phyloP scores from a whole-genome alignment of 352 stramenopile species.

The Globisporangium emineosum region DNA sequence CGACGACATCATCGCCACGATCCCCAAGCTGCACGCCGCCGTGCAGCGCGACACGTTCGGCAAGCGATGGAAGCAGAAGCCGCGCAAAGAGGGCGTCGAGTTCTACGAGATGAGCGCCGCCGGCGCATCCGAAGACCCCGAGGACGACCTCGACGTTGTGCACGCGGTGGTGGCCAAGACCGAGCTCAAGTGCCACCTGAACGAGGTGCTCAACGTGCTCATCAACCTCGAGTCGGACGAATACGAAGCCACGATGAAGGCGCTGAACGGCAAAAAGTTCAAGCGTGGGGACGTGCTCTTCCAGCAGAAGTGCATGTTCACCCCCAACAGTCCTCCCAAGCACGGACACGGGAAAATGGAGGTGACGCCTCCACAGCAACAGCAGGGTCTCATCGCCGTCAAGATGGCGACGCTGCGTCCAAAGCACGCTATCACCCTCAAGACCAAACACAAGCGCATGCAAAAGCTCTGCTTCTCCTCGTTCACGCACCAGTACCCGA shows the following conservation, averaged over 20 bases:
- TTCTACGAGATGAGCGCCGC: conserved; percentile 40
- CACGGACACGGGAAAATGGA: not conserved
- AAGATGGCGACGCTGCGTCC: conserved; percentile 35
- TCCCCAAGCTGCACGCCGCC: conserved; percentile 50
- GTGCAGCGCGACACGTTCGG: conserved; percentile 32
- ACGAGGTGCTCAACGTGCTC: conserved; percentile 61
- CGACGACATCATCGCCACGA: conserved; percentile 55
- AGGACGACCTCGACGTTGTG: conserved; percentile 41
- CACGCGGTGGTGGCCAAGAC: conserved; percentile 49
- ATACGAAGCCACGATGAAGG: conserved; percentile 49
- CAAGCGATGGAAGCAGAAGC: conserved; percentile 31
- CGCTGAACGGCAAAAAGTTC: conserved; percentile 49
- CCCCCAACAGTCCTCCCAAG: conserved; percentile 8
- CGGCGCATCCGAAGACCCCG: conserved; percentile 27
- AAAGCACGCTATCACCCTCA: conserved; percentile 24
- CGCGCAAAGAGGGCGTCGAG: conserved; percentile 36
- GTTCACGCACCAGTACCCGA: conserved; percentile 40
- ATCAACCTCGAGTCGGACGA: conserved; percentile 36
- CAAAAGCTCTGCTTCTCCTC: conserved; percentile 57
- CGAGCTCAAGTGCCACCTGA: conserved; percentile 54
- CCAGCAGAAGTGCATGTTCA: conserved; percentile 35
- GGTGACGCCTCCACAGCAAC: not conserved
- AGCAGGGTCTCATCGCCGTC: conserved; percentile 33
- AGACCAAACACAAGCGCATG: conserved; percentile 35
- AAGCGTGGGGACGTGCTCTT: conserved; percentile 46